Base-by-base conservation (phyloP, 1,284 basidiomycete genomes). In the Fistulina hepatica region DNA sequence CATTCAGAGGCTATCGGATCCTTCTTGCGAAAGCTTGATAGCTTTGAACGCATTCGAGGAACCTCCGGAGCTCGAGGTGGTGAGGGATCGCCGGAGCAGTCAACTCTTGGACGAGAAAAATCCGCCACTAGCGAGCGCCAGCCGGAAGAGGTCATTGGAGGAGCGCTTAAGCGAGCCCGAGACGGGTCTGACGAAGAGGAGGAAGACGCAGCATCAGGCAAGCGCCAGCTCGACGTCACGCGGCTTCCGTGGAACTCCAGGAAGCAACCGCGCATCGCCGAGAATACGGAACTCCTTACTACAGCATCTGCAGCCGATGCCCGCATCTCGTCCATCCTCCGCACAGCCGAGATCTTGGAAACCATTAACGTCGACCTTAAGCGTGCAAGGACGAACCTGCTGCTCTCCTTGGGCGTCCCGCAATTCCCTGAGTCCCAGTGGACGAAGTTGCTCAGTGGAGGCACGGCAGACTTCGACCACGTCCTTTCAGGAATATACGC, bases 381-480 rank as follows among this genome's bases (percentile, higher is more conserved):
- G n/a, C n/a, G 27, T 6, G 27, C 27, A 6, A 30, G 17, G n/a
- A 30, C 27, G n/a, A 12, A 30, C 27, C 27, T 46, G 16, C 19
- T 37, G 35, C 43, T 43, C 23, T 34, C 41, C 3, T 21, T 25
- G 5, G 3, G 23, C 2, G 40, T 31, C 16, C 51, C 51, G 1
- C 45, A 47, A 27, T 49, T 50, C 37, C 48, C 50, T 0, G 43
- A 48, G 21, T 23, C 21, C 0, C 47, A 52, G 23, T 52, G 51
- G 50, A 22, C n/a, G n/a, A 45, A 47, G 37, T 5, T 52, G 16
- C 37, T 52, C 19, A 16, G 25, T 6, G 44, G 50, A 4, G 22
- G 19, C 6, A 4, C 34, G 3, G 30, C 36, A 27, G 41, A 51
- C 34, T 34, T 52, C 26, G 45, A 54, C 43, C 23, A 35, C 7